Percentiles rank a stretch among this genome's conserved stretches.
phyloP scores from a whole-genome alignment of 2,329 filamentous ascomycete species.

The Cytospora chrysosperma region DNA sequence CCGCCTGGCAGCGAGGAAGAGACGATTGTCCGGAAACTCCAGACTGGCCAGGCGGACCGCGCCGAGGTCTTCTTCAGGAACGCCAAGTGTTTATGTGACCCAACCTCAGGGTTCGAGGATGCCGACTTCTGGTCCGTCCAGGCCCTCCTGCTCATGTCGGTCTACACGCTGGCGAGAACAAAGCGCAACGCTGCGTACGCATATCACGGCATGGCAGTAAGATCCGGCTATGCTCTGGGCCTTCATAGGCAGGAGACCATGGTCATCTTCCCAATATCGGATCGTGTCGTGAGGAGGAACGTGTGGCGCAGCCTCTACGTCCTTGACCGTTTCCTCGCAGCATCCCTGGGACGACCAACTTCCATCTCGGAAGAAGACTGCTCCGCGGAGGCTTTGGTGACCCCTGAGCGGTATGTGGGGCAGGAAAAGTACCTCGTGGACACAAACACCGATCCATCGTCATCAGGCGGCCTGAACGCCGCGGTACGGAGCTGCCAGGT shows the following conservation, averaged over 20 bases:
- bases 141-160: slow-evolving; percentile 60
- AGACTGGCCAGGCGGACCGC: slow-evolving; percentile 45
- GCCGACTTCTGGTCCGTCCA: slow-evolving; percentile 66
- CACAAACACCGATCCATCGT: slow-evolving; percentile 24
- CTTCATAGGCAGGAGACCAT: slow-evolving; percentile 61
- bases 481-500: slow-evolving; percentile 57
- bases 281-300: slow-evolving; percentile 51
- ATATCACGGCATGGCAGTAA: slow-evolving; percentile 62
- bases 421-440: slow-evolving; percentile 18
- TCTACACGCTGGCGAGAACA: slow-evolving; percentile 62
- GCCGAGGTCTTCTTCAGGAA: slow-evolving; percentile 64
- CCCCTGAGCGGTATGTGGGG: slow-evolving; percentile 17
- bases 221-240: slow-evolving; percentile 61
- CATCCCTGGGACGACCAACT: slow-evolving; percentile 60
- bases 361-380: slow-evolving; percentile 64
- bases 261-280: slow-evolving; percentile 47
- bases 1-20: slow-evolving; percentile 49
- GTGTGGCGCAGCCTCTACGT: slow-evolving; percentile 66
- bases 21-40: slow-evolving; percentile 50
- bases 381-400: slow-evolving; percentile 46
- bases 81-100: slow-evolving; percentile 52
- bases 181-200: slow-evolving; percentile 63
- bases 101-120: slow-evolving; percentile 54
- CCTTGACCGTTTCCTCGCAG: slow-evolving; percentile 62
- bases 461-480: slow-evolving; percentile 47